Base-by-base conservation (phyloP, 345 rosid genomes). In the Hypericum perforatum region DNA sequence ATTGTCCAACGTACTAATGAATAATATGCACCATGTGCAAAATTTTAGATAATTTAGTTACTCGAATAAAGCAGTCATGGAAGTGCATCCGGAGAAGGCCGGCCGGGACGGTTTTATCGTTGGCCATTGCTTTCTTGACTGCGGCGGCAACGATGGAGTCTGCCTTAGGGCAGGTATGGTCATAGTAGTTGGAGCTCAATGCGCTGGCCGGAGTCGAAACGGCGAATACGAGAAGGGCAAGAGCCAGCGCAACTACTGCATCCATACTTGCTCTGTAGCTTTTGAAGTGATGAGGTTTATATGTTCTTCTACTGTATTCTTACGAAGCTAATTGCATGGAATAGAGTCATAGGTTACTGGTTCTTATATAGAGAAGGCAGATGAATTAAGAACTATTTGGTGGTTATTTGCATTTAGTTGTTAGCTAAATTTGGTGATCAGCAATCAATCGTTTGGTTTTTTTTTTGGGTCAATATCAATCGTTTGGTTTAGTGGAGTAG, bases 61-160 rank as follows among this genome's bases (percentile, higher is more conserved):
- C 81, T 71, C 78, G 63, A 11, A 76, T 59, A 57, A 73, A 76
- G 37, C 78, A 73, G 60, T 76, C 81, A 8, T 73, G 78, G 69
- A 76, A 70, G 68, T 76, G 81, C 81, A 76, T 73, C 52, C 78
- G 55, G 39, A 76, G 76, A 16, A 76, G 56, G 4, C 78, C 70
- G 4, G 78, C 81, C 8, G 76, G 76, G 39, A 73, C 72, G 37
- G 69, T 67, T 44, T 63, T 73, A 48, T 76, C 81, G 49, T 49
- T 64, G 38, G 8, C 39, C 43, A 66, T 43, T 6, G 74, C 76
- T 0, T 50, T 56, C 69, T 67, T 53, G 52, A 76, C 76, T 4
- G 61, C 60, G 6, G 62, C 39, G 7, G 74, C 43, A 9, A 73
- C 66, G 5, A 73, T 57, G 5, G 36, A 36, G 38, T 76, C 81